Evolutionary conservation across 441 rosid genomes (phyloP), one percentile per base, ranked within the genome.

Genomic region (Aleurites moluccanus): DNA sequence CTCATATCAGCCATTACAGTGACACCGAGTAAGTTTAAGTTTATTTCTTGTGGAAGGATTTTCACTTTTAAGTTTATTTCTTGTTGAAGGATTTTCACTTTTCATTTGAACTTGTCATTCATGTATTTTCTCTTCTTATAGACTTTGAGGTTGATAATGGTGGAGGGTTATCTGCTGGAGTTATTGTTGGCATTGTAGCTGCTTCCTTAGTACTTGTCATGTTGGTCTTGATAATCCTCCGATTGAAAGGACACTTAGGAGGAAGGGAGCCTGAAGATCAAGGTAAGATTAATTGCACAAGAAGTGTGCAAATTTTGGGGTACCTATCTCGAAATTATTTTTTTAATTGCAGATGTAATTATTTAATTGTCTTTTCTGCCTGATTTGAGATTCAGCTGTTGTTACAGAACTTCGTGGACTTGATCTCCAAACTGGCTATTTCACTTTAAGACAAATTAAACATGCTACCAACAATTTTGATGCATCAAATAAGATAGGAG

Each of bases 1-100:
- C 93, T 96, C 60, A 88, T 96, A 76, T 92, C 97, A 11, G 99
- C 90, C 64, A 89, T 96, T 67, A 67, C 90, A 1, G 84, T 96
- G 72, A 89, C 90, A 56, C 92, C 97, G 14, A 86, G 99, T 95
- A 84, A 76, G 93, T 78, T 56, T 95, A 83, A 77, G 93, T 78
- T 56, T 13, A 2, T 6, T 40, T 69, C 16, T 23, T 56, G 27
- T 40, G 66, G n/a, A n/a, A n/a, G n/a, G n/a, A n/a, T n/a, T n/a
- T n/a, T n/a, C n/a, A n/a, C n/a, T n/a, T n/a, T n/a, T n/a, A n/a
- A n/a, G n/a, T n/a, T n/a, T n/a, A n/a, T n/a, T n/a, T n/a, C n/a
- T n/a, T n/a, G n/a, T n/a, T n/a, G 70, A 57, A 30, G 68, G 0
- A 61, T 16, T 71, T 40, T 61, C 25, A 8, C 53, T 20, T 20